These are phyloP conservation scores for Grigorovia humatica DNA, from an alignment of 805 yeast species.

Conservation along the genomic window DNA sequence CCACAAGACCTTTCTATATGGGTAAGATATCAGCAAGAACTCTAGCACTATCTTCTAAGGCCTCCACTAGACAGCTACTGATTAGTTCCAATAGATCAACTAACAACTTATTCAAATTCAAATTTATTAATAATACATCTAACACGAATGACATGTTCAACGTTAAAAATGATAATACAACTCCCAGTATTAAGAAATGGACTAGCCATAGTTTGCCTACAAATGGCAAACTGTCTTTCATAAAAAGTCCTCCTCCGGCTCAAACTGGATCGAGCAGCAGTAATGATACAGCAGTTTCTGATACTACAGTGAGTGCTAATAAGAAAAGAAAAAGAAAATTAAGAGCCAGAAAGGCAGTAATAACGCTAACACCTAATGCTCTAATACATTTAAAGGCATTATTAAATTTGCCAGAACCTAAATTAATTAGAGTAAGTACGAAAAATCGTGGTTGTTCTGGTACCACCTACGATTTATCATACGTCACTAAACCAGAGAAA, in stretches of 20 bases:
- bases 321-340: constrained; percentile 51
- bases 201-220: constrained; percentile 37
- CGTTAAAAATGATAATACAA: neutral
- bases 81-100: neutral
- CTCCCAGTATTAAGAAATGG: constrained; percentile 16
- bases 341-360: constrained; percentile 83
- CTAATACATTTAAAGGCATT: constrained; percentile 57
- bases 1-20: too few relatives aligned
- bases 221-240: neutral
- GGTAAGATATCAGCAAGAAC: neutral
- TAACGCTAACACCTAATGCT: constrained; percentile 70
- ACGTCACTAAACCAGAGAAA: constrained; percentile 83
- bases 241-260: neutral
- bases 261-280: too few relatives aligned
- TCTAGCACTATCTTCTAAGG: neutral
- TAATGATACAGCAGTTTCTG: neutral
- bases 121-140: neutral
- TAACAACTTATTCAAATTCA: neutral
- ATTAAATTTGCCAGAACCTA: constrained; percentile 73
- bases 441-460: constrained; percentile 96
- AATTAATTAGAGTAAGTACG: constrained; percentile 88
- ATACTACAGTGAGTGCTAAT: constrained; percentile 6
- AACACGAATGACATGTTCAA: neutral
- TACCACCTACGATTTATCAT: constrained; percentile 79
- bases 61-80: neutral